Evolutionary conservation across 2,329 filamentous ascomycete genomes (phyloP).

Genomic region (Exserohilum rostratum): DNA sequence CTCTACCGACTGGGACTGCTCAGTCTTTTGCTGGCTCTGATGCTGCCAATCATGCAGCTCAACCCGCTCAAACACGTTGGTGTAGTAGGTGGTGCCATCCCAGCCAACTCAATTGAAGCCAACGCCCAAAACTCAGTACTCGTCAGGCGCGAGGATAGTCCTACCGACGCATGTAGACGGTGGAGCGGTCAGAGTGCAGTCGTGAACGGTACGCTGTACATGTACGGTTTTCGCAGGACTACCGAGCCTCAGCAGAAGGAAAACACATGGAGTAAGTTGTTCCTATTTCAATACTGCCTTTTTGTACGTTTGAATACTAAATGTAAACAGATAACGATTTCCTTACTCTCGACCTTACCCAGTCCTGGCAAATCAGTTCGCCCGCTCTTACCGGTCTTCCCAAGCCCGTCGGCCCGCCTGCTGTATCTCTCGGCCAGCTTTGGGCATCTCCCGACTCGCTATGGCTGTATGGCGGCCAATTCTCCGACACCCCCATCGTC

Average conservation of each 20-base stretch:
- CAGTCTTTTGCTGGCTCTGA: constrained; percentile 38
- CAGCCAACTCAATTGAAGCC: constrained; percentile 26
- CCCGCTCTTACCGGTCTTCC: constrained; percentile 68
- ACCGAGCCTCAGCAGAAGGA: constrained; percentile 62
- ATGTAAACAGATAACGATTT: constrained; percentile 63
- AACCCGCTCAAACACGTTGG: constrained; percentile 33
- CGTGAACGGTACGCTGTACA: constrained; percentile 76
- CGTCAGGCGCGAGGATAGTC: constrained; percentile 38
- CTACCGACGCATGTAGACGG: constrained; percentile 45
- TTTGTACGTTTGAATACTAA: constrained; percentile 7
- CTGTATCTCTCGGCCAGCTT: constrained; percentile 74
- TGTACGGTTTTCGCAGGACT: constrained; percentile 74
- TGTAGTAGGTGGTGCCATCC: constrained; percentile 36
- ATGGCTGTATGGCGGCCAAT: constrained; percentile 77
- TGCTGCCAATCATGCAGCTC: constrained; percentile 42
- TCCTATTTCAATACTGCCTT: not conserved
- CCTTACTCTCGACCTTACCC: constrained; percentile 72
- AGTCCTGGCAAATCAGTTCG: constrained; percentile 70
- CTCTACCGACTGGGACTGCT: constrained; percentile 40
- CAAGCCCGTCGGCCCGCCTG: constrained; percentile 70
- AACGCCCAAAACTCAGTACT: constrained; percentile 20
- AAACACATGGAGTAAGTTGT: constrained; percentile 70
- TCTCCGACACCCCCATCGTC: constrained; percentile 66
- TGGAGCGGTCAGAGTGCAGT: constrained; percentile 60
- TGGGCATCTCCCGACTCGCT: constrained; percentile 75